Evolutionary conservation across 345 rosid species (phyloP), one percentile per base, ranked within the genome.

Genomic region (Eucalyptus regnans): DNA sequence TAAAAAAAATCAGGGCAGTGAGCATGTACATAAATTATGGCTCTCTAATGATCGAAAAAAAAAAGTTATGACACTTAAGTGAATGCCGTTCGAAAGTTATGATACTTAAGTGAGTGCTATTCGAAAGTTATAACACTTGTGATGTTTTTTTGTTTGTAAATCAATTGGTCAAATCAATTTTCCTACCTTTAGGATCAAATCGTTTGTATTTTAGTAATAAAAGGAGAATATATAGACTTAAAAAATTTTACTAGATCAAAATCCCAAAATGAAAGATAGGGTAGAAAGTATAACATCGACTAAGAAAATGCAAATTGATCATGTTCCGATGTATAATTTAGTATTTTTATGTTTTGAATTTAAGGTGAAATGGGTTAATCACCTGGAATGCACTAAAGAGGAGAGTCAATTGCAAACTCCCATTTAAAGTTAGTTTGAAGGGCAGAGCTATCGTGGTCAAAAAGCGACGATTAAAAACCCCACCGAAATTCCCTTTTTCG

Each of bases 41-140:
- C 23, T 18, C 58, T 52, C 58, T 52, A 52, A 52, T 52, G 2
- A 7, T 52, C 3, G 11, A 46, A 1, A 9, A 4, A 56, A 54
- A 56, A 56, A 56, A 20, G 1, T 56, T 4, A 56, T 22, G 12
- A 23, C 1, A 56, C 5, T 23, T 9, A 56, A 56, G 27, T 4
- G 1, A 56, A 0, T 23, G 0, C 0, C 0, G 6, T 23, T 22
- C 0, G 12, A 22, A 56, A 56, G 1, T 9, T 56, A 56, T 56
- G 29, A 56, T 23, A 56, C 0, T 56, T 16, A 56, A 56, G 11
- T 56, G 5, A 7, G 5, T 56, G 1, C 4, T 23, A 0, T 56
- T 20, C 10, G 3, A 9, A 54, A 56, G 0, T 56, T 56, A 56
- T 56, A 56, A 56, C 12, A 56, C 0, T 56, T 2, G 0, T 9